Evolutionary conservation across 257 asterid genomes (phyloP), one percentile per base, ranked within the genome.

Genomic region (Nicotiana noctiflora): DNA sequence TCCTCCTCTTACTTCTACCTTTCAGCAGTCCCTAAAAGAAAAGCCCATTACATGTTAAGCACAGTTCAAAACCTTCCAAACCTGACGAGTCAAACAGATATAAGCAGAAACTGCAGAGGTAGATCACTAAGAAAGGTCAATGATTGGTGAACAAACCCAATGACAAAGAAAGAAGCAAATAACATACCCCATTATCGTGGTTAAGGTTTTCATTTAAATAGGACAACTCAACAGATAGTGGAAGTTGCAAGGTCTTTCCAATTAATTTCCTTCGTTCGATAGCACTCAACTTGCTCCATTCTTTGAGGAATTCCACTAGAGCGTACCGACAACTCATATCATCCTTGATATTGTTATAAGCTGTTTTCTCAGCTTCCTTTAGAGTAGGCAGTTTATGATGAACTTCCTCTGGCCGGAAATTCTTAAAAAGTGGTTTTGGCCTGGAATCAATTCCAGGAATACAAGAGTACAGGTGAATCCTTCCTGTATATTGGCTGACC

Each of bases 401-500:
- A 80, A 93, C 84, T 81, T 95, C 99, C 85, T 92, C 98, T 75
- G 82, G 93, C 78, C 94, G 91, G 85, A 92, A 91, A 88, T 90
- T 93, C 86, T 85, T 86, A 78, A 91, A 90, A 88, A 95, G 92
- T 85, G 99, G 99, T 32, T 55, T 87, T 65, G 99, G 99, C 77
- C 99, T 92, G 84, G 90, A 85, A 86, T 92, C 92, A 83, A 86
- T 75, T 87, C 89, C 97, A 34, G 90, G 88, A 81, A 85, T 82
- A 87, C 99, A 93, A 44, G 93, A 85, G 88, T 93, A 95, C 85
- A 95, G 80, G 87, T 95, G 98, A 83, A 95, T 86, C 89, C 99
- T 89, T 85, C 97, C 97, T n/a, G 99, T 95, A 80, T 95, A 89
- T 79, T 84, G 89, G 89, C 99, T 95, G 81, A 95, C 95, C 99